phyloP scores from a whole-genome alignment of 2,329 filamentous ascomycete genomes.

The Pyrenophora tritici-repentis region DNA sequence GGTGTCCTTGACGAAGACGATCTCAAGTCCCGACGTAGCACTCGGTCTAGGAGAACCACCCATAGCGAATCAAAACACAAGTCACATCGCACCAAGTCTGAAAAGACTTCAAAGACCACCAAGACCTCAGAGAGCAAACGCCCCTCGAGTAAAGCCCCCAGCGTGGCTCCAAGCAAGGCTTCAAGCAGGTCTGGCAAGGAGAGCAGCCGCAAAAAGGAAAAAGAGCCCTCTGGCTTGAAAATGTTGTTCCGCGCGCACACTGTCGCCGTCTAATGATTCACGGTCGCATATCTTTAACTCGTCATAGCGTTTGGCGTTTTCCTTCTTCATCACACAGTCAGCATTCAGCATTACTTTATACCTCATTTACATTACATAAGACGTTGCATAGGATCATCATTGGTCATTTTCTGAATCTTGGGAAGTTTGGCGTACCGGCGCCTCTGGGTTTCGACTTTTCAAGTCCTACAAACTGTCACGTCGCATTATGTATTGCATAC shows the following conservation, averaged over 20 bases:
- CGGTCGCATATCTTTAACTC: conserved; percentile 2
- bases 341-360: conserved; percentile 21
- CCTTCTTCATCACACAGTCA: conserved; percentile 4
- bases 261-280: conserved; percentile 15
- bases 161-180: background rate
- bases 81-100: conserved; percentile 37
- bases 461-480: conserved; percentile 2
- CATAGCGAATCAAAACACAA: conserved; percentile 29
- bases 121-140: conserved; percentile 3
- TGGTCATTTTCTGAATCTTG: conserved; percentile 2
- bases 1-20: conserved; percentile 55
- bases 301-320: conserved; percentile 22
- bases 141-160: conserved; percentile 5
- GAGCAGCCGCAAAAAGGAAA: conserved; percentile 43
- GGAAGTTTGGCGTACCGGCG: conserved; percentile 5
- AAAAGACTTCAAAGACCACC: conserved; percentile 27
- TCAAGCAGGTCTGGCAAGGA: conserved; percentile 18
- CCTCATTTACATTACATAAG: conserved; percentile 16
- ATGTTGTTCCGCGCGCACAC: conserved; percentile 50
- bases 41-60: conserved; percentile 24
- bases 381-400: conserved; percentile 9
- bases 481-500: conserved; percentile 6
- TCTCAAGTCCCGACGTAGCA: conserved; percentile 47
- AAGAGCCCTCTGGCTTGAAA: conserved; percentile 50
- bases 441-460: conserved; percentile 1